Base-by-base conservation (phyloP, 2,329 filamentous ascomycete species). In the Exophiala aquamarina region DNA sequence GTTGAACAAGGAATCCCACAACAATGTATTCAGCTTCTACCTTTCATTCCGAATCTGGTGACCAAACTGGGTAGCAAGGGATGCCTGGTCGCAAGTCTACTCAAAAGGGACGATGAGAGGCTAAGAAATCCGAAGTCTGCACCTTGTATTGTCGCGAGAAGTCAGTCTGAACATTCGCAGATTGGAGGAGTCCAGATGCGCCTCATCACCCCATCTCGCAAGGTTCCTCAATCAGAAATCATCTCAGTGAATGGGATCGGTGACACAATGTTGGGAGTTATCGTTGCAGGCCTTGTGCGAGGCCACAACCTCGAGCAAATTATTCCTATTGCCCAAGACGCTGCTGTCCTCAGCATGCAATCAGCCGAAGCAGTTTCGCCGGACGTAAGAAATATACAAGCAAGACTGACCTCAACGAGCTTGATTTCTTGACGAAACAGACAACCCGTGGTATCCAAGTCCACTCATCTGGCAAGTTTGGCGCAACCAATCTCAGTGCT, bases 201-300 rank as follows among this genome's bases (percentile, higher is more conserved):
- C 4, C 64, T 84, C 71, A 87, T 89, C 64, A 81, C 87, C 0
- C 74, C 86, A 0, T 79, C 79, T 1, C 82, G 87, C 63, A 69
- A 73, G 13, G 76, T 95, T 4, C 49, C 59, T 2, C 66, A 72
- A 0, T 69, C 78, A 15, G 82, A 93, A 19, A 76, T 95, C 1
- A 82, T 92, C 1, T 95, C 89, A 37, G 92, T 97, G 8, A 97
- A 97, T 64, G 93, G 92, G 0, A 90, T 89, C 2, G 93, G 93
- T 0, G 93, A 98, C 68, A 96, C 93, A 0, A 91, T 97, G 65
- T 74, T 94, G 7, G 93, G 92, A 0, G 86, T 90, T 11, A 59
- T 96, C 46, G 73, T 95, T n/a, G 86, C 89, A 1, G 89, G 87
- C 0, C 65, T 97, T 56, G 83, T 83, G 0, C 79, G 76, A 59